These are phyloP conservation scores for Colletotrichum sp. DNA, from an alignment of 2,329 filamentous ascomycete species.

Conservation along the genomic window DNA sequence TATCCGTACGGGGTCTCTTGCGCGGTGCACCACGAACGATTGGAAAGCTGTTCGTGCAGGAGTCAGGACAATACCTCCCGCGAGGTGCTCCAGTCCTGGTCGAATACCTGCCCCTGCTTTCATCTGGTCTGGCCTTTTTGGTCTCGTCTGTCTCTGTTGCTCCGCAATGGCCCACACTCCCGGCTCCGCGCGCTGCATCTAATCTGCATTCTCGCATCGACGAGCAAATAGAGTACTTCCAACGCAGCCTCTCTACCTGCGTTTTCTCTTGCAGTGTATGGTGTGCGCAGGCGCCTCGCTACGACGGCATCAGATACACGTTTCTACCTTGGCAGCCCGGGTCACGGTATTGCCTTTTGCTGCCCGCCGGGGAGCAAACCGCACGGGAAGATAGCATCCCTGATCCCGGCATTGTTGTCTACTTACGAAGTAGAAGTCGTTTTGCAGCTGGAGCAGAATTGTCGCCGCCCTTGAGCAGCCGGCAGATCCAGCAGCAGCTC, in stretches of 20 bases:
- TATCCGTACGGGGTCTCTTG: neutral
- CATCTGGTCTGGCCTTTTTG: conserved; percentile 1
- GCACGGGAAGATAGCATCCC: neutral
- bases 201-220: conserved; percentile 9
- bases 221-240: neutral
- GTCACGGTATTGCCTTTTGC: neutral
- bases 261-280: neutral
- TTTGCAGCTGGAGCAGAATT: neutral
- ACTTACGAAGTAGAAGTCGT: neutral
- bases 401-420: neutral
- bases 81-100: neutral
- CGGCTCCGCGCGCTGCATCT: conserved; percentile 13
- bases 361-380: neutral
- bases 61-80: neutral
- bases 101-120: conserved; percentile 4
- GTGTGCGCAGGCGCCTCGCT: neutral
- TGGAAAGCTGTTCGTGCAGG: neutral
- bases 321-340: neutral
- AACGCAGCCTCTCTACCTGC: neutral
- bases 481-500: neutral
- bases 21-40: neutral
- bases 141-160: neutral
- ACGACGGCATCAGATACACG: neutral
- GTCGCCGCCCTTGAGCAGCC: neutral
- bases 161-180: conserved; percentile 16